phyloP scores from a whole-genome alignment of 2,329 filamentous ascomycete species.

The Myriosclerotinia scirpicola region DNA sequence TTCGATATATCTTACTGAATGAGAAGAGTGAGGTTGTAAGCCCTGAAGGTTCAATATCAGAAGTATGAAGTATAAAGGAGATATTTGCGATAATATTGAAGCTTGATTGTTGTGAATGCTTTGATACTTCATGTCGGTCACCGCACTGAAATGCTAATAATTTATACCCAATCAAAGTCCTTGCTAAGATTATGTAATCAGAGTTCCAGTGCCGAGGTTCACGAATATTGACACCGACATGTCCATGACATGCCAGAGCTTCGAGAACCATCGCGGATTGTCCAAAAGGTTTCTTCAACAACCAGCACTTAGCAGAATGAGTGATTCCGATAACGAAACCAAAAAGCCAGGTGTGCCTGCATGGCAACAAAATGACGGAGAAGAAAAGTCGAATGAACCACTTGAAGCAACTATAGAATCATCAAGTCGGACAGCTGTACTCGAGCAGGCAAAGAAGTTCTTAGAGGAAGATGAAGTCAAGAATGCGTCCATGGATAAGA shows the following conservation, averaged over 20 bases:
- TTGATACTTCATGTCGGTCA: constrained; percentile 9
- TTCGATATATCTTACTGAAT: background rate
- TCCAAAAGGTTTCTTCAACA: constrained; percentile 11
- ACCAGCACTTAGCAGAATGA: constrained; percentile 31
- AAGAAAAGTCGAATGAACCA: background rate
- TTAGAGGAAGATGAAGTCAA: constrained; percentile 72
- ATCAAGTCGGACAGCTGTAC: constrained; percentile 38
- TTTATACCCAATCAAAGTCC: constrained; percentile 5
- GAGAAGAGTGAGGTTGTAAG: background rate
- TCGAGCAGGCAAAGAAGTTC: constrained; percentile 73
- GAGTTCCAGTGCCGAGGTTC: constrained; percentile 22
- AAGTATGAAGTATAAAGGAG: background rate
- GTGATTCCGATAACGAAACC: constrained; percentile 33
- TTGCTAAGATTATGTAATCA: constrained; percentile 30
- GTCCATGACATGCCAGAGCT: background rate
- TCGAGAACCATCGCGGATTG: background rate
- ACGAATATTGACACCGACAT: constrained; percentile 20
- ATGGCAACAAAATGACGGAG: constrained; percentile 33
- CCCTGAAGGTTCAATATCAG: background rate
- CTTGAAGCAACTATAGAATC: constrained; percentile 20
- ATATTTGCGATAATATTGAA: background rate
- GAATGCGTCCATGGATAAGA: constrained; percentile 67
- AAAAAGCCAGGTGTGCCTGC: constrained; percentile 31
- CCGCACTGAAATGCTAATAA: background rate
- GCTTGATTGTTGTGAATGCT: constrained; percentile 1